Percentiles rank a stretch among this genome's conserved stretches.
phyloP scores from a whole-genome alignment of 768 basidiomycete genomes.

The Pleurotus sapidus region DNA sequence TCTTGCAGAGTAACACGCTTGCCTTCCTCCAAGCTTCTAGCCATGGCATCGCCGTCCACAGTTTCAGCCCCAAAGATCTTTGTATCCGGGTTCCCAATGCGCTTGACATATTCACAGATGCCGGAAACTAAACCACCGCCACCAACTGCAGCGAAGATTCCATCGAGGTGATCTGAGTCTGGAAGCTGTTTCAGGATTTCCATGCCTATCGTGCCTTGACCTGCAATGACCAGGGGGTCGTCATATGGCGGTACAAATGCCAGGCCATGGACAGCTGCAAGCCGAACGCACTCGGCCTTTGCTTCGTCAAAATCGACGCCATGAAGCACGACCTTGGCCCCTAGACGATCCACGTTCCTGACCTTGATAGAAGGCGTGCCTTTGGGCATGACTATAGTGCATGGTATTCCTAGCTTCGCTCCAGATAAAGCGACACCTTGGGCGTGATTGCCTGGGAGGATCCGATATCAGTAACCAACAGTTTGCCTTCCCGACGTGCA shows the following conservation, averaged over 20 bases:
- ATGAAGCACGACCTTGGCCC: constrained; percentile 91
- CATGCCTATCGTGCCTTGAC: constrained; percentile 93
- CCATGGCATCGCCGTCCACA: constrained; percentile 93
- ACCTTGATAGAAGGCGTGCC: constrained; percentile 97
- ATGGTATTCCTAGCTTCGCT: constrained; percentile 80
- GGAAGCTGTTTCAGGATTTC: constrained; percentile 91
- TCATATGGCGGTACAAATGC: constrained; percentile 97
- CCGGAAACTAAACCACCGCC: constrained; percentile 95
- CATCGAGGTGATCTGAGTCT: constrained; percentile 73
- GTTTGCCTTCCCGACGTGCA: constrained; percentile 11
- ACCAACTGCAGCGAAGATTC: constrained; percentile 88
- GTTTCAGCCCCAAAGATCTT: constrained; percentile 93
- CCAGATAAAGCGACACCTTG: constrained; percentile 99
- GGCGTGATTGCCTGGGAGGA: constrained; percentile 85
- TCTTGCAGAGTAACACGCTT: constrained; percentile 81
- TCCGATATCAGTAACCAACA: constrained; percentile 4
- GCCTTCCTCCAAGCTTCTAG: constrained; percentile 73
- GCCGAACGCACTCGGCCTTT: constrained; percentile 88
- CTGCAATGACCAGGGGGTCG: constrained; percentile 94
- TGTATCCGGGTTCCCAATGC: constrained; percentile 82
- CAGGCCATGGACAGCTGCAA: constrained; percentile 73
- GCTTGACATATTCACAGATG: constrained; percentile 87
- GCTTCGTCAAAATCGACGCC: constrained; percentile 95
- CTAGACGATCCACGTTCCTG: constrained; percentile 89
- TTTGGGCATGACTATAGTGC: constrained; percentile 98